phyloP scores from a whole-genome alignment of 208 protist genomes.

The Acanthamoeba rhysodes region DNA sequence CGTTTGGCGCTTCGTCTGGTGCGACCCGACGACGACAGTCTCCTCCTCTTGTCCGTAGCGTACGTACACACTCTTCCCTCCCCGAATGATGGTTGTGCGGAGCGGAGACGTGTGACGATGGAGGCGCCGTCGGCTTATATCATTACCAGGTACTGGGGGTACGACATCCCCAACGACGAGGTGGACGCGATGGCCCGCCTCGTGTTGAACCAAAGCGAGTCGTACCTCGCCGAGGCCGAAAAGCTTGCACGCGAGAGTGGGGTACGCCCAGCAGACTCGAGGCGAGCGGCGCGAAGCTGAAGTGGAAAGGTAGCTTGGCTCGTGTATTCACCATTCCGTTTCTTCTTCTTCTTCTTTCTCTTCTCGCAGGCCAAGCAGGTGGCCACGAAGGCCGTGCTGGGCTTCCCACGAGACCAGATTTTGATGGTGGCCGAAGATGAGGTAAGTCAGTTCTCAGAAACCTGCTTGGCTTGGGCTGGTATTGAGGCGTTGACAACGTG shows the following conservation, averaged over 20 bases:
- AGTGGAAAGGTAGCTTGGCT: not conserved
- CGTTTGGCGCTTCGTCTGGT: not conserved
- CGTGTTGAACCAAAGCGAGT: not conserved
- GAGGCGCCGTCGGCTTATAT: not conserved
- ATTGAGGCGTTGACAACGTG: not conserved
- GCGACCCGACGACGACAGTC: not conserved
- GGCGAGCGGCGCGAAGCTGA: not conserved
- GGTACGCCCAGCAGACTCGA: not conserved
- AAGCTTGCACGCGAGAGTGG: not conserved
- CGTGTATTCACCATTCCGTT: too few relatives aligned
- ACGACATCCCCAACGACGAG: slow-evolving; percentile 19
- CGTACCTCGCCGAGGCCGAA: not conserved
- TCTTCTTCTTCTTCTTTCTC: not conserved
- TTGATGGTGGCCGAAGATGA: not conserved
- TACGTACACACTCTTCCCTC: too few relatives aligned
- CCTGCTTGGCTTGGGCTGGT: not conserved
- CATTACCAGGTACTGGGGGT: not conserved
- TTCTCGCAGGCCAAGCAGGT: not conserved
- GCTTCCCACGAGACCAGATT: slow-evolving; percentile 12
- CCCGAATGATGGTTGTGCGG: too few relatives aligned
- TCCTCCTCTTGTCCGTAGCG: not conserved
- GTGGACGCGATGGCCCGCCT: not conserved
- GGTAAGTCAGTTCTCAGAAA: not conserved
- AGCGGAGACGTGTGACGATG: not conserved
- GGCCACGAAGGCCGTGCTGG: not conserved